phyloP scores from a whole-genome alignment of 1,284 basidiomycete genomes.

The Papiliotrema terrestris region DNA sequence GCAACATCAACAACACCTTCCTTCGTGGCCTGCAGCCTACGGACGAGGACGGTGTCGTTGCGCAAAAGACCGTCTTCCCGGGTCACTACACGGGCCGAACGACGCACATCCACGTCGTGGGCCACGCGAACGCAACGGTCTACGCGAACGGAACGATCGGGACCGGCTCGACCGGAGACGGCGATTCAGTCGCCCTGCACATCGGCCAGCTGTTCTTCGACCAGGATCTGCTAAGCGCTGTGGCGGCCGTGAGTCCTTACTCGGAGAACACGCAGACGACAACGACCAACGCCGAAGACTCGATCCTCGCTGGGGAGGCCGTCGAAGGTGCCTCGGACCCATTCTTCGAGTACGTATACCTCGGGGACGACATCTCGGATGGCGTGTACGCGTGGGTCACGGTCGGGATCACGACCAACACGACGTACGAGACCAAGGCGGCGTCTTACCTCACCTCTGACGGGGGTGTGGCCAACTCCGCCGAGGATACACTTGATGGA shows the following conservation, averaged over 20 bases:
- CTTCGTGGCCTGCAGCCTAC: constrained; percentile 66
- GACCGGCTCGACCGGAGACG: constrained; percentile 24
- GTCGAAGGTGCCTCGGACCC: constrained; percentile 15
- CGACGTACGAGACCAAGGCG: constrained; percentile 3
- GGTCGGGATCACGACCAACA: constrained; percentile 14
- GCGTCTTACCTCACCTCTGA: constrained; percentile 7
- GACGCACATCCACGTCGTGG: constrained; percentile 23
- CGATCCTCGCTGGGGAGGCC: constrained; percentile 12
- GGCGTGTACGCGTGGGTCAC: constrained; percentile 22
- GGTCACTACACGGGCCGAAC: constrained; percentile 53
- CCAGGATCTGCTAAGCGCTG: constrained; percentile 46
- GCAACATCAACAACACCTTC: constrained; percentile 53
- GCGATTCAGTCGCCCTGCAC: constrained; percentile 34
- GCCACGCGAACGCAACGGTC: constrained; percentile 14
- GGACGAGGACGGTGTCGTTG: constrained; percentile 62
- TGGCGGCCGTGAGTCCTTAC: constrained; percentile 48
- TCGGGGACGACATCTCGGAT: constrained; percentile 15
- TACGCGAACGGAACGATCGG: constrained; percentile 40
- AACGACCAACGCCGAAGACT: constrained; percentile 13
- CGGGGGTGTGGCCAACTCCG: constrained; percentile 12
- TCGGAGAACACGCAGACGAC: constrained; percentile 29
- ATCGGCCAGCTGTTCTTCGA: constrained; percentile 53
- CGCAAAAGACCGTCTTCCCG: constrained; percentile 67
- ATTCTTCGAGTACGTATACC: constrained; percentile 18
- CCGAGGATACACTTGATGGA: background rate